Percentiles rank a stretch among this genome's conserved stretches.
phyloP scores from a whole-genome alignment of 805 yeast species.

The Saturnispora galanensis region DNA sequence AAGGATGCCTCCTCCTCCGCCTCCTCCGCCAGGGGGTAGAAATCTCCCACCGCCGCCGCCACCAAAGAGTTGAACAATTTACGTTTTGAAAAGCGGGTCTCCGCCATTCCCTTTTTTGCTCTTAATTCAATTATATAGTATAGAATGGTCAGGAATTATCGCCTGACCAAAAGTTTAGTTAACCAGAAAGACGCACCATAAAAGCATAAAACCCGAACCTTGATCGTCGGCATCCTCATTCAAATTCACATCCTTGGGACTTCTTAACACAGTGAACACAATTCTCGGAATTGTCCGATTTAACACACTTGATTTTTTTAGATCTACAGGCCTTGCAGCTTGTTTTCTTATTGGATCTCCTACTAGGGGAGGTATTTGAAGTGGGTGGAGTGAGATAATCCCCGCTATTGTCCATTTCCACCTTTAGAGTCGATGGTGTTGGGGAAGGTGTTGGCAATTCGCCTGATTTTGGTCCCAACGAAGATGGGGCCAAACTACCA shows the following conservation, averaged over 20 bases:
- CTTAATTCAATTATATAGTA: neutral
- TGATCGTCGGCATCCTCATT: constrained; percentile 37
- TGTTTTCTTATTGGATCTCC: constrained; percentile 24
- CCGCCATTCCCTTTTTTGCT: neutral
- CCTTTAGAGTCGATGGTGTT: neutral
- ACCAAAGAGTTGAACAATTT: constrained; percentile 1
- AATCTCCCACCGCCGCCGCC: constrained; percentile 9
- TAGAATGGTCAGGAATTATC: too few relatives aligned
- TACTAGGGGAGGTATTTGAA: neutral
- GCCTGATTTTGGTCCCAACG: neutral
- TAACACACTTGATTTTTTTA: constrained; percentile 28
- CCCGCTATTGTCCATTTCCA: neutral
- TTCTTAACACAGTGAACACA: constrained; percentile 26
- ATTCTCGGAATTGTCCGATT: constrained; percentile 16
- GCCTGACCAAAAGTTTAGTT: too few relatives aligned
- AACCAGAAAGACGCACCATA: too few relatives aligned
- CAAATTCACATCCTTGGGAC: constrained; percentile 34
- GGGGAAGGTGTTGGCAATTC: constrained; percentile 8
- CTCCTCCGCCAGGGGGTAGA: neutral
- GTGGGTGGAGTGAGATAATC: neutral
- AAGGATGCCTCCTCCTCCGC: constrained; percentile 2
- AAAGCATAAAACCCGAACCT: too few relatives aligned
- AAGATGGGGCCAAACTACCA: too few relatives aligned
- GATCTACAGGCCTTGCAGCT: constrained; percentile 27
- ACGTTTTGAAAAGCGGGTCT: neutral